Evolutionary conservation across 176 grass and related monocot species (phyloP).

Genomic region (Phragmites australis): DNA sequence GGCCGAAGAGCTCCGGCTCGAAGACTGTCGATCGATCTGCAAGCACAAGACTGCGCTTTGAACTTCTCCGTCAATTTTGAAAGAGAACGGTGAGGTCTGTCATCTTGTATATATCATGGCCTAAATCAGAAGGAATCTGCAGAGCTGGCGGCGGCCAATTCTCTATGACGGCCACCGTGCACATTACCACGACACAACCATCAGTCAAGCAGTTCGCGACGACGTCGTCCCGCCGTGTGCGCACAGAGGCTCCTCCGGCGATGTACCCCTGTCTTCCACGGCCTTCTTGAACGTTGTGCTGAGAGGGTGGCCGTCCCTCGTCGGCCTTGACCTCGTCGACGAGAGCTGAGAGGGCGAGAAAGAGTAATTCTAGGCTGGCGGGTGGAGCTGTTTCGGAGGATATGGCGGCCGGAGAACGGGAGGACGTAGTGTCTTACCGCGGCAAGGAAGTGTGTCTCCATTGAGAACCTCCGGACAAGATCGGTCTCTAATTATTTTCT

Average conservation of each 20-base stretch:
- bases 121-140: neutral
- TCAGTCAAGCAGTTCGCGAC: neutral
- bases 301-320: too few relatives aligned
- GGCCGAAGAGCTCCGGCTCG: neutral
- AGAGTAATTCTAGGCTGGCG: too few relatives aligned
- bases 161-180: neutral
- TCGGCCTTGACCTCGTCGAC: too few relatives aligned
- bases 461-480: too few relatives aligned
- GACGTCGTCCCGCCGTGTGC: neutral
- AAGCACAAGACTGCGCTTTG: slow-evolving; percentile 26
- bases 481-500: too few relatives aligned
- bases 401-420: too few relatives aligned
- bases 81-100: neutral
- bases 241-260: neutral
- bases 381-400: too few relatives aligned
- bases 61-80: neutral
- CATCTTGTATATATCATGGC: neutral
- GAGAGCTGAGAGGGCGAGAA: too few relatives aligned
- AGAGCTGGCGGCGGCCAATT: neutral
- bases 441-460: too few relatives aligned
- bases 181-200: neutral
- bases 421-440: too few relatives aligned
- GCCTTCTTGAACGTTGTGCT: too few relatives aligned
- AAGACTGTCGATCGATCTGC: neutral
- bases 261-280: too few relatives aligned